Evolutionary conservation across 1,139 yeast genomes (phyloP).

Genomic region (Tardiomyces digboiensis): DNA sequence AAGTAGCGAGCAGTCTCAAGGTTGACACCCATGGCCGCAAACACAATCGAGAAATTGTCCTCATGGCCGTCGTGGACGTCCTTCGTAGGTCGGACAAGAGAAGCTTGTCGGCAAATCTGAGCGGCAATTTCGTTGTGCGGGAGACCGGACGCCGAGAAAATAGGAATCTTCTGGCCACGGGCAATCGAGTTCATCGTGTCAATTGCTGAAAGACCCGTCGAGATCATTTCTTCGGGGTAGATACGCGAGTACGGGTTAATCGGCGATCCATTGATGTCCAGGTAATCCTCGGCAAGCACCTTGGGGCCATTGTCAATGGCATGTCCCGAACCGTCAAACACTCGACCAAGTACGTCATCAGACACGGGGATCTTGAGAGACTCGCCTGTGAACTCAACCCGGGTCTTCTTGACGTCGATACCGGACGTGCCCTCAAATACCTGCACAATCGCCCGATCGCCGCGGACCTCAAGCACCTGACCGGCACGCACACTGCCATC

Average conservation of each 20-base stretch:
- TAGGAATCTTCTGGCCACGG: conserved; percentile 99
- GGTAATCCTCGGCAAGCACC: conserved; percentile 95
- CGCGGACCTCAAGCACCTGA: conserved; percentile 96
- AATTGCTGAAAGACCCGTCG: conserved; percentile 96
- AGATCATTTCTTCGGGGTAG: conserved; percentile 99
- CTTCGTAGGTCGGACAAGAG: conserved; percentile 97
- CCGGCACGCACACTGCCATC: conserved; percentile 95
- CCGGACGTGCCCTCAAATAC: conserved; percentile 98
- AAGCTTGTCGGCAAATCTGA: conserved; percentile 99
- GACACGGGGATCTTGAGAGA: conserved; percentile 89
- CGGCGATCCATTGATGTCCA: conserved; percentile 98
- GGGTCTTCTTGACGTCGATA: conserved; percentile 93
- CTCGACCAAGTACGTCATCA: conserved; percentile 96
- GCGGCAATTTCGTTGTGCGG: conserved; percentile 99
- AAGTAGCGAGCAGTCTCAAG: conserved; percentile 87
- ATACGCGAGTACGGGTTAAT: conserved; percentile 97
- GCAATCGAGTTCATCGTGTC: conserved; percentile 99
- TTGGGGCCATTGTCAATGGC: conserved; percentile 98
- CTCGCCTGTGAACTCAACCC: conserved; percentile 95
- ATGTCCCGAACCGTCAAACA: conserved; percentile 98
- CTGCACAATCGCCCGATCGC: conserved; percentile 95
- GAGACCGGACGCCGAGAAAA: conserved; percentile 97
- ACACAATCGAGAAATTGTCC: conserved; percentile 97
- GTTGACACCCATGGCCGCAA: conserved; percentile 98
- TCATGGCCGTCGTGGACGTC: conserved; percentile 99